Percentiles rank a stretch among this genome's conserved stretches.
Conservation (phyloP, 1,284 basidiomycete genomes). For the Marasmius oreades region DNA sequence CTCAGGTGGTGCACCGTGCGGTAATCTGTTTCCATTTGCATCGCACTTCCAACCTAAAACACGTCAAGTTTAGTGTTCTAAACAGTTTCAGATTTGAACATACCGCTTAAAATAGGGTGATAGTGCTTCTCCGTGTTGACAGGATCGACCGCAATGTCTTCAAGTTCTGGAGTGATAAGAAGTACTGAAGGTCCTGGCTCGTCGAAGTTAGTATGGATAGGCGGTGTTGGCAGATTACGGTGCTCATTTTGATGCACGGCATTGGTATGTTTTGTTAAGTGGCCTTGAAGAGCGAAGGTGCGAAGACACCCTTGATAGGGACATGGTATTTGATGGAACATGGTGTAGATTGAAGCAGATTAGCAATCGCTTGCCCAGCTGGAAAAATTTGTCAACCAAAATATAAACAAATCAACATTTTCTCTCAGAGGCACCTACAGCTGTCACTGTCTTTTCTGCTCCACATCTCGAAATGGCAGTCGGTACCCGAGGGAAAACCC, state of each 20-base stretch:
- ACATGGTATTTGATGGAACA: not conserved
- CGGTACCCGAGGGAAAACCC: no score
- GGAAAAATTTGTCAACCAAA: no score
- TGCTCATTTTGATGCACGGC: not conserved
- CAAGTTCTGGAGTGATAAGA: not conserved
- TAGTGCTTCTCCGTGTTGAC: not conserved
- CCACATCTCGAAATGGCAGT: no score
- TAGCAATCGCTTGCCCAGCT: no score
- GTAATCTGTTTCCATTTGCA: not conserved
- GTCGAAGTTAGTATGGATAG: not conserved
- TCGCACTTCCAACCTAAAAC: constrained; percentile 8
- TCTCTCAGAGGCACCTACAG: no score
- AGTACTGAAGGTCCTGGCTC: not conserved
- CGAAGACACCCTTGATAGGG: not conserved
- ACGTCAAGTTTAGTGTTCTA: not conserved
- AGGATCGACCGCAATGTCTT: no score
- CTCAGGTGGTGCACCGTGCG: constrained; percentile 3
- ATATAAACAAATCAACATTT: no score
- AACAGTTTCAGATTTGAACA: not conserved
- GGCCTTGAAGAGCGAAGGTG: not conserved
- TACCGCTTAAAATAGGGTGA: not conserved
- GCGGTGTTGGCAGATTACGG: not conserved
- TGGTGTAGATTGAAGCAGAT: no score
- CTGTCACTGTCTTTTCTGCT: no score
- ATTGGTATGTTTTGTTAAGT: not conserved